A percentile compares a stretch with the other conserved stretches of the same genome.
These are phyloP conservation scores for Petunia hybrid DNA, from an alignment of 305 asterid genomes.

Conservation along the genomic window DNA sequence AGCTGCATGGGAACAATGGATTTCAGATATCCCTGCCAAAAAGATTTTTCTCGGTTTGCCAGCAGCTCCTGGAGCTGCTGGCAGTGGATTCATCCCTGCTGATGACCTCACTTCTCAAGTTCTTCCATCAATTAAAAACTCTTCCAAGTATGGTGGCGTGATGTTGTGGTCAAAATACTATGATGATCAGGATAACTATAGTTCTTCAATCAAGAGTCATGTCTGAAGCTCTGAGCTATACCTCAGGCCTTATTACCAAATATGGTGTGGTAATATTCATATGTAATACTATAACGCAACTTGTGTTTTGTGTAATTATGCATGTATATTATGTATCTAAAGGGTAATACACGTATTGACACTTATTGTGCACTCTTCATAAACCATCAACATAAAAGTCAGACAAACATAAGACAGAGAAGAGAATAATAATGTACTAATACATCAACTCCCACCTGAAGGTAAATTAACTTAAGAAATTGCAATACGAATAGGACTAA, in stretches of 20 bases:
- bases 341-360: not conserved
- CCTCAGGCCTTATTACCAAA: not conserved
- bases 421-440: not conserved
- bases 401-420: not conserved
- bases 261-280: not conserved
- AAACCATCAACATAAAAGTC: not conserved
- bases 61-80: slow-evolving; percentile 27
- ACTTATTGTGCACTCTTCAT: not conserved
- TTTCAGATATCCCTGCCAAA: slow-evolving; percentile 11
- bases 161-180: slow-evolving; percentile 35
- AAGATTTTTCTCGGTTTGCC: slow-evolving; percentile 33
- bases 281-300: not conserved
- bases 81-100: slow-evolving; percentile 34
- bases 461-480: not conserved
- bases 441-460: not conserved
- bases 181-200: slow-evolving; percentile 32
- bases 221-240: slow-evolving; percentile 26
- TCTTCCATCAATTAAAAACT: slow-evolving; percentile 28
- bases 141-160: slow-evolving; percentile 36
- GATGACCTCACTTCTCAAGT: slow-evolving; percentile 26
- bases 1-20: slow-evolving; percentile 35
- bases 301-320: not conserved
- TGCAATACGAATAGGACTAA: not conserved
- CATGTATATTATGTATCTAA: not conserved
- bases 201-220: slow-evolving; percentile 32